Evolutionary conservation across 345 rosid species (phyloP), one percentile per base, ranked within the genome.

Genomic region (Salix purpurea): DNA sequence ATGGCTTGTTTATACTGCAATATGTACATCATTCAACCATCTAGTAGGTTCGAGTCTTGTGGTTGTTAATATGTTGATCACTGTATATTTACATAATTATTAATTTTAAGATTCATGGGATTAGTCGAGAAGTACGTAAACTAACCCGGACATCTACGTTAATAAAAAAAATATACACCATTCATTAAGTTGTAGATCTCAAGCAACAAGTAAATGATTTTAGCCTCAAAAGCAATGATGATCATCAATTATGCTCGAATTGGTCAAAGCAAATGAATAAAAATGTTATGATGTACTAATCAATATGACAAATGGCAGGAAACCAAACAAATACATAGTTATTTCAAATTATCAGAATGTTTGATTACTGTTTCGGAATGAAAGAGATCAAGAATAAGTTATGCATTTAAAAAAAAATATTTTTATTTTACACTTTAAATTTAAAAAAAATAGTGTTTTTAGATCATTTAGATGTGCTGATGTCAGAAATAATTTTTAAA

Each of bases 81-180:
- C 0, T 34, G 6, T 0, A 34, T 2, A 34, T 4, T 34, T 34
- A 5, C 0, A 5, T 34, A 0, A 6, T 34, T 5, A 0, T 34
- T 34, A 34, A 34, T 0, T 34, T 34, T 0, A 34, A 0, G 6
- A 0, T 0, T 2, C 36, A 5, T 34, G 2, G 0, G 0, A 34
- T 34, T 34, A 34, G 6, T 34, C 6, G 6, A 34, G 0, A 2
- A 0, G 0, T 0, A 34, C 0, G 6, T 0, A 34, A 34, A 34
- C 36, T 34, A 0, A 0, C 1, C 1, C 36, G 1, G 5, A 34
- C 5, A 34, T 0, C 36, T 2, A 34, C 1, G 1, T 34, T 34
- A 34, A 34, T 34, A 34, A 34, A 34, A 34, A 5, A 34, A 0
- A 34, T 2, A 34, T 40, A 10, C 10, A 40, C 44, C 13, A 40